Base-by-base conservation (phyloP, 495 filamentous ascomycete genomes). In the Podospora fimiseda region DNA sequence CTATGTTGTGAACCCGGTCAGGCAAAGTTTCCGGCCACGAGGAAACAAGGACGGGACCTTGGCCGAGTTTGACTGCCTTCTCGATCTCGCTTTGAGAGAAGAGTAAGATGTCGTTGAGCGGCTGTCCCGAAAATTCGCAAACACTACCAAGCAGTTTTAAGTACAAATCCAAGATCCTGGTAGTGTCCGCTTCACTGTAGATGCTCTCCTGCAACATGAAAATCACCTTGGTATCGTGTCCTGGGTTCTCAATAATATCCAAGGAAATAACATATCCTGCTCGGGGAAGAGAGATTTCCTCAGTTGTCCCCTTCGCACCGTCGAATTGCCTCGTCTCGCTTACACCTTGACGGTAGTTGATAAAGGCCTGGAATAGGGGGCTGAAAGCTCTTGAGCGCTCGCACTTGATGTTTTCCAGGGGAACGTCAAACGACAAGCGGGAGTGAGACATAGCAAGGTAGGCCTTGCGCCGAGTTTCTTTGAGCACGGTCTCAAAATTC, bases 351-450 rank as follows among this genome's bases (percentile, higher is more conserved):
- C 65, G 53, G 52, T 74, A 76, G 51, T 76, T 55, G 9, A 72
- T 9, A 30, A 71, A 64, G 3, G 43, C 51, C 54, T 76, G 73
- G 58, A 71, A 73, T 0, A 76, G 9, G 0, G 73, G 68, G 3
- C 37, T 62, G 44, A 60, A 46, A 1, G 59, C 30, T 4, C 60
- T 4, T 2, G 56, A 56, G 16, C 2, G 61, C 38, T 37, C n/a
- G n/a, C n/a, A n/a, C n/a, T 56, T 45, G 0, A 71, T 22, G 62
- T 68, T 37, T 59, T 74, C 52, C 24, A 73, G 46, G 8, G 74
- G 53, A 3, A 57, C 41, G 20, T 67, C 62, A 48, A 72, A 75
- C 5, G 67, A 60, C 2, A 69, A 44, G 1, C 56, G 55, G 2
- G 64, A 65, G 22, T 69, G 53, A 11, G 52, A 50, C 0, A 68